Evolutionary conservation across 1,139 yeast species (phyloP).

Genomic region (Pichia sp.): DNA sequence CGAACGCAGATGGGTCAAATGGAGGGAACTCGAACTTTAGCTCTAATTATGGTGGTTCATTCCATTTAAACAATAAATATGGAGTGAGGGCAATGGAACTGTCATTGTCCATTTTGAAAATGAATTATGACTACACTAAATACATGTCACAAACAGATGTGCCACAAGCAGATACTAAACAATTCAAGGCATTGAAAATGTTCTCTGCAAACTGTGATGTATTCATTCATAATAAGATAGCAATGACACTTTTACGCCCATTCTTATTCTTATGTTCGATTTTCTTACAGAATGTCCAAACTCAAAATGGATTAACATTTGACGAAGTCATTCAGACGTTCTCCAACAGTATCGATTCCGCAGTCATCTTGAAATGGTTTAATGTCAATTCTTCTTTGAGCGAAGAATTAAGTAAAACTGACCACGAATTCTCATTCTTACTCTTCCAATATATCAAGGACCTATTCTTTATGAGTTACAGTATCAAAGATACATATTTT

Average conservation of each 20-base stretch:
- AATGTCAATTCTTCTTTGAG: slow-evolving; percentile 20
- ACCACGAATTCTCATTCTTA: slow-evolving; percentile 22
- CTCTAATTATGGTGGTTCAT: not conserved
- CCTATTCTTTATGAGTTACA: slow-evolving; percentile 23
- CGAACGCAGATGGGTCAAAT: too few relatives aligned
- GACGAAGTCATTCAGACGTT: slow-evolving; percentile 25
- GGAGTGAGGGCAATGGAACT: slow-evolving; percentile 33
- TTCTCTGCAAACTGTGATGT: slow-evolving; percentile 31
- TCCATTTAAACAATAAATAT: slow-evolving; percentile 13
- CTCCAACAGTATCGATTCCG: slow-evolving; percentile 31
- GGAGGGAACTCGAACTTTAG: too few relatives aligned
- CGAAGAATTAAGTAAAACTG: not conserved
- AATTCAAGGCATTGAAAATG: slow-evolving; percentile 18
- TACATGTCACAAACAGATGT: slow-evolving; percentile 26
- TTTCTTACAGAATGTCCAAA: slow-evolving; percentile 28
- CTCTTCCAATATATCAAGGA: slow-evolving; percentile 30
- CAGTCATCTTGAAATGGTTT: slow-evolving; percentile 34
- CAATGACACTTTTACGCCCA: slow-evolving; percentile 22
- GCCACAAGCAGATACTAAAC: slow-evolving; percentile 18
- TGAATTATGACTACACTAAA: slow-evolving; percentile 27
- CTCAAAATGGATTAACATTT: slow-evolving; percentile 19
- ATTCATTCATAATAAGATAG: slow-evolving; percentile 27
- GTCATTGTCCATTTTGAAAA: slow-evolving; percentile 31
- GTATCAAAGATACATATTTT: slow-evolving; percentile 23
- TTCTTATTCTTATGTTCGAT: slow-evolving; percentile 31